These are phyloP conservation scores for Glycyrrhiza uralensis DNA, from an alignment of 306 rosid species.

Conservation along the genomic window DNA sequence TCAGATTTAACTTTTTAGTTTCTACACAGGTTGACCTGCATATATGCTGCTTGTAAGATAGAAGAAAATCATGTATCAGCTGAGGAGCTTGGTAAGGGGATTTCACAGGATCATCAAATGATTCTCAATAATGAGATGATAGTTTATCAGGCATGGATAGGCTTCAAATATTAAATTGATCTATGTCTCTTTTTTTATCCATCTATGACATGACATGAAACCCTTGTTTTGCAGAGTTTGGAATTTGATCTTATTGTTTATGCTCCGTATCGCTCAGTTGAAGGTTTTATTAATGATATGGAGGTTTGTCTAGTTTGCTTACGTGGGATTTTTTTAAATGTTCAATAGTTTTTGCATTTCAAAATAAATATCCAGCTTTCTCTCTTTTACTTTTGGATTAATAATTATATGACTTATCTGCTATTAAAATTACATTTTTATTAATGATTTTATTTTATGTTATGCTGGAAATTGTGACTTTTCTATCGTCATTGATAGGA, in stretches of 20 bases:
- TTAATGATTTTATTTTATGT: slow-evolving; percentile 13
- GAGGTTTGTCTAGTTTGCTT: slow-evolving; percentile 48
- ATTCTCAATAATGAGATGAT: slow-evolving; percentile 99
- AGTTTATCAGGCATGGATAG: slow-evolving; percentile 95
- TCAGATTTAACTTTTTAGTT: slow-evolving; percentile 2
- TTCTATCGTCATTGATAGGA: slow-evolving; percentile 52
- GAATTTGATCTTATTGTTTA: slow-evolving; percentile 94
- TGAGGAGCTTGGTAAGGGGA: slow-evolving; percentile 99
- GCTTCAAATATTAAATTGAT: slow-evolving; percentile 35
- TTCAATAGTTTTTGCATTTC: neutral
- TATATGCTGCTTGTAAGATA: slow-evolving; percentile 95
- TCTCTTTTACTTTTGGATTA: neutral
- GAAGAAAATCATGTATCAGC: slow-evolving; percentile 99
- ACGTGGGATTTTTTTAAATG: slow-evolving; percentile 1
- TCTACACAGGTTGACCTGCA: slow-evolving; percentile 85
- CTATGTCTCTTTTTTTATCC: neutral
- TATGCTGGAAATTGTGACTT: slow-evolving; percentile 9
- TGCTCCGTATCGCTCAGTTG: slow-evolving; percentile 83
- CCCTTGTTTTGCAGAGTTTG: slow-evolving; percentile 63
- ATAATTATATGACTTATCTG: neutral
- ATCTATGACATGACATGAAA: neutral
- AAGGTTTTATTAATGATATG: slow-evolving; percentile 72
- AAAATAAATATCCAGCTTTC: neutral
- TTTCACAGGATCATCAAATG: slow-evolving; percentile 97
- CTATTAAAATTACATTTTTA: neutral